These are phyloP conservation scores for Sclerotinia subarctica DNA, from an alignment of 2,329 filamentous ascomycete species.

Conservation along the genomic window DNA sequence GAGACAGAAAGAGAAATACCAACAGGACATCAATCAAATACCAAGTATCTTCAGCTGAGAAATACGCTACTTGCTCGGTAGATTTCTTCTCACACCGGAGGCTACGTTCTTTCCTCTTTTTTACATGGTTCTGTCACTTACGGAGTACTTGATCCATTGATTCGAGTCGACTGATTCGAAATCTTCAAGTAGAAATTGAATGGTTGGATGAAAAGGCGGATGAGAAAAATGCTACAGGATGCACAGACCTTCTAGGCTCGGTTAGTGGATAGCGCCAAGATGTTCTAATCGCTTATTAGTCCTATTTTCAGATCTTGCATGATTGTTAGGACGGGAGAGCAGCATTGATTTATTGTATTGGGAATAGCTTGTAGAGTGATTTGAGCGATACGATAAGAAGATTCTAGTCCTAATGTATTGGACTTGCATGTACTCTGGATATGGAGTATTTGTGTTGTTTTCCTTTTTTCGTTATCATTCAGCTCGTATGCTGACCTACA, in stretches of 20 bases:
- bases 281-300: neutral
- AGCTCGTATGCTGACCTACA: neutral
- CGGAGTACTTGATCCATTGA: neutral
- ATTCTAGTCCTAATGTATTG: neutral
- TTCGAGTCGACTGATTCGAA: neutral
- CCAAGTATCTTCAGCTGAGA: neutral
- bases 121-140: neutral
- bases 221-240: neutral
- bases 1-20: neutral
- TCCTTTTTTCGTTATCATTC: neutral
- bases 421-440: neutral
- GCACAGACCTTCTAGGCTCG: neutral
- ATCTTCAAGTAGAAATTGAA: neutral
- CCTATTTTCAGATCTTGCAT: neutral
- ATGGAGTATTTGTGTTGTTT: neutral
- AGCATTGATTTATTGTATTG: neutral
- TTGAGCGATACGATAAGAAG: neutral
- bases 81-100: neutral
- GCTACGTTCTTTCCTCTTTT: neutral
- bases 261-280: conserved; percentile 5
- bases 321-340: neutral
- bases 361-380: neutral
- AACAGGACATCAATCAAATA: neutral
- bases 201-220: conserved; percentile 6
- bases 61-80: neutral